Evolutionary conservation across 2,329 filamentous ascomycete genomes (phyloP).

Genomic region (Claviceps humidiphila): DNA sequence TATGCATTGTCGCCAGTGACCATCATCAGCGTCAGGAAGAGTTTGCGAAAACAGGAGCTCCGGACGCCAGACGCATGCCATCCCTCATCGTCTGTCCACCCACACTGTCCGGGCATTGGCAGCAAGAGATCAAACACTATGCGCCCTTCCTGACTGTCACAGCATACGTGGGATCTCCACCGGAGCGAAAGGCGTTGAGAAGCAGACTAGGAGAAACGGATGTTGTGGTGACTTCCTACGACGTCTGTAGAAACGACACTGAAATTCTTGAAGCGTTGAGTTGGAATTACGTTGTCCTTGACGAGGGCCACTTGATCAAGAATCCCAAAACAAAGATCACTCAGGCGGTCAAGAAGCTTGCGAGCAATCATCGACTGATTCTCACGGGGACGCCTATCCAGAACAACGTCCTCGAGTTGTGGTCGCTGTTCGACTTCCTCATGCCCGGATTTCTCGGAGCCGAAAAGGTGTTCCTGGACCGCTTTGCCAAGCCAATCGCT

Average conservation of each 20-base stretch:
- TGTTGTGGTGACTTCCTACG: slow-evolving; percentile 93
- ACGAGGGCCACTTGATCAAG: slow-evolving; percentile 97
- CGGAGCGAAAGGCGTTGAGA: slow-evolving; percentile 61
- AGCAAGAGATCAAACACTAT: slow-evolving; percentile 92
- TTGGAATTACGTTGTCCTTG: slow-evolving; percentile 96
- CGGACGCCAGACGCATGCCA: slow-evolving; percentile 67
- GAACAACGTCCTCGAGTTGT: slow-evolving; percentile 92
- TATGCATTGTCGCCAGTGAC: slow-evolving; percentile 96
- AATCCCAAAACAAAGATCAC: slow-evolving; percentile 96
- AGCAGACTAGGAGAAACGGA: slow-evolving; percentile 64
- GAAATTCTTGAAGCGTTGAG: slow-evolving; percentile 69
- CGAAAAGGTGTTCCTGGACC: slow-evolving; percentile 87
- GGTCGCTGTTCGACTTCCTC: slow-evolving; percentile 96
- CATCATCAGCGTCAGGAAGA: slow-evolving; percentile 89
- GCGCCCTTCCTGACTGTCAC: slow-evolving; percentile 85
- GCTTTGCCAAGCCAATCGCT: slow-evolving; percentile 89
- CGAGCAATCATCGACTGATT: slow-evolving; percentile 89
- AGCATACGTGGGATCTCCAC: slow-evolving; percentile 81
- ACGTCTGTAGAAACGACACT: slow-evolving; percentile 93
- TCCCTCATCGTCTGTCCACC: slow-evolving; percentile 94
- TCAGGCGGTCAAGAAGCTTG: slow-evolving; percentile 75
- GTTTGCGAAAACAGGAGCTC: slow-evolving; percentile 66
- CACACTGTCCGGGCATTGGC: slow-evolving; percentile 94
- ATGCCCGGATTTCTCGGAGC: slow-evolving; percentile 97
- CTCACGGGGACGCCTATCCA: slow-evolving; percentile 95